Percentiles rank a stretch among this genome's conserved stretches.
Evolutionary conservation across 306 rosid species (phyloP).

Genomic region (Trichosanthes cucumerina): DNA sequence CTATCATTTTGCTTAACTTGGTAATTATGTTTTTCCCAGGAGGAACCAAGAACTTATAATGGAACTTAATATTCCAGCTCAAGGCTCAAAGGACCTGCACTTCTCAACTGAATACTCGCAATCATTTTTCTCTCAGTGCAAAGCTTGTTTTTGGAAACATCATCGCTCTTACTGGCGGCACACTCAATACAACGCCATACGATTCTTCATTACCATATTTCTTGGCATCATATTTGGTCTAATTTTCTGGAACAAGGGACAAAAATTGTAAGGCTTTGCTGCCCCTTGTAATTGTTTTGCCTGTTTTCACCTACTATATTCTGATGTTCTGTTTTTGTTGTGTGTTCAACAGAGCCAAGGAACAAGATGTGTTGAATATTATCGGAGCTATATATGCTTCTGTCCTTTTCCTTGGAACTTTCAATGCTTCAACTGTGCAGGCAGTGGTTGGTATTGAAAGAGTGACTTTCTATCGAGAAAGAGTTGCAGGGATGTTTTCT

Average conservation of each 20-base stretch:
- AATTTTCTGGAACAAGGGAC: slow-evolving; percentile 34
- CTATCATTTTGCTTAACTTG: not conserved
- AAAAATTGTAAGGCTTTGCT: slow-evolving; percentile 17
- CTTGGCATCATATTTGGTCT: slow-evolving; percentile 24
- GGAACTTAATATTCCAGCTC: slow-evolving; percentile 21
- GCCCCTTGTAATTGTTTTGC: not conserved
- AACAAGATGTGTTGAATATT: slow-evolving; percentile 29
- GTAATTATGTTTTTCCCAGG: slow-evolving; percentile 14
- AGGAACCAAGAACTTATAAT: slow-evolving; percentile 25
- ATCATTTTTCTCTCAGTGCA: slow-evolving; percentile 20
- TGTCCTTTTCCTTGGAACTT: slow-evolving; percentile 31
- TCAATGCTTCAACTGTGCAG: slow-evolving; percentile 23
- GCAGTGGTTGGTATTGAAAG: slow-evolving; percentile 27
- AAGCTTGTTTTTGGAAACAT: slow-evolving; percentile 39
- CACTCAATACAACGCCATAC: slow-evolving; percentile 26
- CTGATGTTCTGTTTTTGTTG: not conserved
- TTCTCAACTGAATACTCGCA: slow-evolving; percentile 29
- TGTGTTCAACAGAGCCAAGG: slow-evolving; percentile 16
- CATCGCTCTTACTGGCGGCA: slow-evolving; percentile 36
- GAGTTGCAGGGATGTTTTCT: slow-evolving; percentile 38
- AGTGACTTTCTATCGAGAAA: slow-evolving; percentile 33
- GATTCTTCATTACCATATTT: slow-evolving; percentile 24
- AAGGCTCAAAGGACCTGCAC: slow-evolving; percentile 26
- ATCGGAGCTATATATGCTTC: slow-evolving; percentile 34
- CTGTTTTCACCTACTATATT: not conserved